phyloP scores from a whole-genome alignment of 306 rosid genomes.

The Hippophae tibetana region DNA sequence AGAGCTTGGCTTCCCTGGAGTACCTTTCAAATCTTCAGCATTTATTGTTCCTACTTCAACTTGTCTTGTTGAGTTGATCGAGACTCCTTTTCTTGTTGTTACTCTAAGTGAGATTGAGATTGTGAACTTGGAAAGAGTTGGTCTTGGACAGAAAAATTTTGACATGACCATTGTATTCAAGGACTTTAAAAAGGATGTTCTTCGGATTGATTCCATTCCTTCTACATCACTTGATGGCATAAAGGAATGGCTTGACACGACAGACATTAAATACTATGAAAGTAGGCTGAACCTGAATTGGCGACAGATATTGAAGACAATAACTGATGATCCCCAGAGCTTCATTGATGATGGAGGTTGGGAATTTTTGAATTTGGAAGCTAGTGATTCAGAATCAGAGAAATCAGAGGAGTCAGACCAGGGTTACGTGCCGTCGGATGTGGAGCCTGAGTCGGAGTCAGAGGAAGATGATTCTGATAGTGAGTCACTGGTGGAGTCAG shows the following conservation, averaged over 20 bases:
- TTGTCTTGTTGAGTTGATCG: conserved; percentile 87
- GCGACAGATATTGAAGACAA: conserved; percentile 91
- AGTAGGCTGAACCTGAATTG: conserved; percentile 92
- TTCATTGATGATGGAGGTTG: conserved; percentile 93
- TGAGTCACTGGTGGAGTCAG: conserved; percentile 85
- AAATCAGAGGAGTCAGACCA: conserved; percentile 73
- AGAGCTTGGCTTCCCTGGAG: conserved; percentile 97
- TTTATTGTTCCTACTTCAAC: conserved; percentile 83
- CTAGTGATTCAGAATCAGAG: conserved; percentile 82
- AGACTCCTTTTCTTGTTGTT: conserved; percentile 82
- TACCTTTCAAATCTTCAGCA: conserved; percentile 80
- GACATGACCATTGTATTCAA: conserved; percentile 87
- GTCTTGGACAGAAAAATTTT: conserved; percentile 98
- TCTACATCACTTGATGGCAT: conserved; percentile 81
- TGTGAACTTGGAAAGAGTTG: conserved; percentile 91
- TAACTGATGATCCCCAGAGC: conserved; percentile 86
- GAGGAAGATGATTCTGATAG: conserved; percentile 76
- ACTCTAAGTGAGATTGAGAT: conserved; percentile 86
- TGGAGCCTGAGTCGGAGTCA: conserved; percentile 76
- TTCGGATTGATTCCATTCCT: conserved; percentile 88
- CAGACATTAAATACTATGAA: conserved; percentile 87
- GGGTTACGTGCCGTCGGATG: conserved; percentile 83
- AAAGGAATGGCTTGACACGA: conserved; percentile 93
- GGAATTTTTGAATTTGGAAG: conserved; percentile 94
- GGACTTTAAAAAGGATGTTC: conserved; percentile 87